Percentiles rank a stretch among this genome's conserved stretches.
Evolutionary conservation across 352 stramenopile species (phyloP).

Genomic region (Detonula confervacea): DNA sequence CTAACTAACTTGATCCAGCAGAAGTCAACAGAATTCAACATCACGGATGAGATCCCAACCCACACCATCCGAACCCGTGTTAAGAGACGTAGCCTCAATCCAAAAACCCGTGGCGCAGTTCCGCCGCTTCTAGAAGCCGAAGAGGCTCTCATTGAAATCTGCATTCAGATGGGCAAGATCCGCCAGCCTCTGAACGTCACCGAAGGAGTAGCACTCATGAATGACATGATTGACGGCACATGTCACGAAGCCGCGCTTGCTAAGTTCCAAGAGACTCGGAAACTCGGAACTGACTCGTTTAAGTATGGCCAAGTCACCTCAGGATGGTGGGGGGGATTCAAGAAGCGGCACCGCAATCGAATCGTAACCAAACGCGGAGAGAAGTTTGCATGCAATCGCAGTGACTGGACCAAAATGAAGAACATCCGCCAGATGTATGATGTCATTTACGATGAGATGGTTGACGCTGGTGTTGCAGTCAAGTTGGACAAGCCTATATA

Average conservation of each 20-base stretch:
- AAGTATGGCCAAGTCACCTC: too few relatives aligned
- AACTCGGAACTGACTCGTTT: too few relatives aligned
- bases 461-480: slow-evolving; percentile 5
- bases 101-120: background rate
- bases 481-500: background rate
- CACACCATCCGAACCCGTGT: background rate
- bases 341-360: background rate
- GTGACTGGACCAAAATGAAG: background rate
- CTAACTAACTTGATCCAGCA: too few relatives aligned
- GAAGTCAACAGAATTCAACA: background rate
- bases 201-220: background rate
- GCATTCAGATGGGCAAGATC: background rate
- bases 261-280: background rate
- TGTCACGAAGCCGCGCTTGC: background rate
- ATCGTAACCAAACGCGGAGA: background rate
- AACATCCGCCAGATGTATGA: slow-evolving; percentile 15
- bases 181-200: background rate
- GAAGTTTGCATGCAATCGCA: slow-evolving; percentile 7
- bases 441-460: slow-evolving; percentile 14
- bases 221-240: background rate
- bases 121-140: background rate
- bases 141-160: background rate
- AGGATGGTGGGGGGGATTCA: slow-evolving; percentile 4
- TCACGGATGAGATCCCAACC: background rate
- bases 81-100: background rate